Percentiles rank a stretch among this genome's conserved stretches.
Conservation (phyloP, 2,329 filamentous ascomycete genomes). For the Arthrobotrys sphaeroides region DNA sequence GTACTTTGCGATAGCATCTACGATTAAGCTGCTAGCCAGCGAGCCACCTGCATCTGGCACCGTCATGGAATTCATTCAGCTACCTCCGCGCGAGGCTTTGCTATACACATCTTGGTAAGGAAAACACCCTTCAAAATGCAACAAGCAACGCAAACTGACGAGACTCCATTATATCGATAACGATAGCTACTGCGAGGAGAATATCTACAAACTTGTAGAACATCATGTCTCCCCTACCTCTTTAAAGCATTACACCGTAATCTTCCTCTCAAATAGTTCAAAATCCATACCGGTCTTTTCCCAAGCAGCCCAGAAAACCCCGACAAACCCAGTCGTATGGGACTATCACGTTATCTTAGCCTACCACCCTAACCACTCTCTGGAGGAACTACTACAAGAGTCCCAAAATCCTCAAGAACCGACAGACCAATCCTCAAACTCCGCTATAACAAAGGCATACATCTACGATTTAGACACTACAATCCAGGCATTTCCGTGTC, state of each 20-base stretch:
- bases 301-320: slow-evolving; percentile 32
- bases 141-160: slow-evolving; percentile 28
- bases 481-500: slow-evolving; percentile 53
- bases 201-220: slow-evolving; percentile 56
- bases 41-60: neutral
- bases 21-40: neutral
- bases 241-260: slow-evolving; percentile 51
- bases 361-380: slow-evolving; percentile 37
- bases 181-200: slow-evolving; percentile 57
- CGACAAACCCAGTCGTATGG: slow-evolving; percentile 26
- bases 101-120: slow-evolving; percentile 50
- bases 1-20: neutral
- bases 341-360: slow-evolving; percentile 57
- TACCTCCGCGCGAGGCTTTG: slow-evolving; percentile 50
- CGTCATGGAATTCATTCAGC: slow-evolving; percentile 36
- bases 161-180: neutral
- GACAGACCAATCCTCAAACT: neutral
- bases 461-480: slow-evolving; percentile 56
- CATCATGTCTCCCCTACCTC: slow-evolving; percentile 43
- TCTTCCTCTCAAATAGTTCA: slow-evolving; percentile 56
- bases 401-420: neutral
- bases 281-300: slow-evolving; percentile 53
- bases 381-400: slow-evolving; percentile 24
- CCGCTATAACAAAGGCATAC: slow-evolving; percentile 25
- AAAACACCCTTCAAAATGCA: slow-evolving; percentile 25